Evolutionary conservation across 2,329 filamentous ascomycete species (phyloP).

Genomic region (Epichloe sylvatica): DNA sequence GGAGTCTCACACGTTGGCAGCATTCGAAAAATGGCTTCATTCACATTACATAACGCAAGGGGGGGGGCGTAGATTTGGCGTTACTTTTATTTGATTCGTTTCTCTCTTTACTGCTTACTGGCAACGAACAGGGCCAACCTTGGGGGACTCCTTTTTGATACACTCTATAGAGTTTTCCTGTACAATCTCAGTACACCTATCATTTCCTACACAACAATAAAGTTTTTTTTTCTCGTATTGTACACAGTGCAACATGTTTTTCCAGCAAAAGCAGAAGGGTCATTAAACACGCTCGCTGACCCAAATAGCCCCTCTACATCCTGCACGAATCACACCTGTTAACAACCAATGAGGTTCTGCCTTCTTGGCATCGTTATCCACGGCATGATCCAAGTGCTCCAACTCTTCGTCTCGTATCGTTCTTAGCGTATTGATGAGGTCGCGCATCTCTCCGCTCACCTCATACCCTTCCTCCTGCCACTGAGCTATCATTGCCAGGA

Average conservation of each 20-base stretch:
- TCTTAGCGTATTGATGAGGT: constrained; percentile 59
- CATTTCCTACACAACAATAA: background rate
- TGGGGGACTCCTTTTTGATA: background rate
- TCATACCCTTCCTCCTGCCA: constrained; percentile 69
- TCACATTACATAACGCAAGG: background rate
- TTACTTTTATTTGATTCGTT: background rate
- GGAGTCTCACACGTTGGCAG: background rate
- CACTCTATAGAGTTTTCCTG: constrained; percentile 2
- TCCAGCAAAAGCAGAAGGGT: background rate
- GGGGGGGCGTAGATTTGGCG: constrained; percentile 1
- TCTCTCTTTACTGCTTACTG: background rate
- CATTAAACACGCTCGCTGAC: constrained; percentile 60
- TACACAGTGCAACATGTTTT: background rate
- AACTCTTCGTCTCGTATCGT: constrained; percentile 89
- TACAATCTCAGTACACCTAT: background rate
- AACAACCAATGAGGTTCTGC: constrained; percentile 82
- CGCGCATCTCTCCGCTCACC: constrained; percentile 61
- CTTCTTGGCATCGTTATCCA: constrained; percentile 83
- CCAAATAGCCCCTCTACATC: constrained; percentile 87
- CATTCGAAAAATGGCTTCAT: background rate
- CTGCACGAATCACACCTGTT: constrained; percentile 75
- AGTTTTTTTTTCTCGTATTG: too few relatives aligned
- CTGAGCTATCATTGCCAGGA: constrained; percentile 67
- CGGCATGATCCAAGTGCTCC: constrained; percentile 89
- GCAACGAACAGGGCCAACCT: background rate